These are phyloP conservation scores for Phytophthora sp. DNA, from an alignment of 352 stramenopile genomes.

Conservation along the genomic window DNA sequence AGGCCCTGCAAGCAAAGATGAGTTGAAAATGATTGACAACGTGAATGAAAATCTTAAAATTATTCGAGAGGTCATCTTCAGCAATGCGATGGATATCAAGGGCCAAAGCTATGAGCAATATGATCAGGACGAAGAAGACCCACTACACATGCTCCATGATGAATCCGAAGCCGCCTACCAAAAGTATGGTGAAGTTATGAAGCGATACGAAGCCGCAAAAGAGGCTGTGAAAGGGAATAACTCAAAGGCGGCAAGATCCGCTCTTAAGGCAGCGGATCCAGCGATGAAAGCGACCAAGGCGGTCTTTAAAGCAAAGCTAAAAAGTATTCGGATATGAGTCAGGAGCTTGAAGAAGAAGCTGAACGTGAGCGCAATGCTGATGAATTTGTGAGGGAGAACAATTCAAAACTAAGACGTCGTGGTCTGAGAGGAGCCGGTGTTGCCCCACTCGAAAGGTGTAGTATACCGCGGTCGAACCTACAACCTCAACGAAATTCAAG, in stretches of 20 bases:
- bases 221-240: neutral
- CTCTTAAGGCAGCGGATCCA: neutral
- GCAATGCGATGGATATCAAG: neutral
- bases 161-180: neutral
- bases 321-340: no score
- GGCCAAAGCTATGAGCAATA: neutral
- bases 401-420: neutral
- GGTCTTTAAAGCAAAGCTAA: no score
- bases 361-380: no score
- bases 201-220: neutral
- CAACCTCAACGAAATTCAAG: slow-evolving; percentile 9
- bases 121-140: neutral
- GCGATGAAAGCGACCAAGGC: neutral
- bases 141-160: slow-evolving; percentile 1
- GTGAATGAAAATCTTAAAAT: slow-evolving; percentile 1
- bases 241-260: no score
- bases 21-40: neutral
- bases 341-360: neutral
- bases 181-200: slow-evolving; percentile 2
- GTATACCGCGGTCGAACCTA: slow-evolving; percentile 1
- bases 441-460: neutral
- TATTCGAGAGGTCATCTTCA: neutral
- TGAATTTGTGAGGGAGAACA: no score
- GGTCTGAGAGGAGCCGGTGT: no score
- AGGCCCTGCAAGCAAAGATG: neutral